These are phyloP conservation scores for Candolleomyces efflorescens DNA, from an alignment of 768 basidiomycete genomes.

Conservation along the genomic window DNA sequence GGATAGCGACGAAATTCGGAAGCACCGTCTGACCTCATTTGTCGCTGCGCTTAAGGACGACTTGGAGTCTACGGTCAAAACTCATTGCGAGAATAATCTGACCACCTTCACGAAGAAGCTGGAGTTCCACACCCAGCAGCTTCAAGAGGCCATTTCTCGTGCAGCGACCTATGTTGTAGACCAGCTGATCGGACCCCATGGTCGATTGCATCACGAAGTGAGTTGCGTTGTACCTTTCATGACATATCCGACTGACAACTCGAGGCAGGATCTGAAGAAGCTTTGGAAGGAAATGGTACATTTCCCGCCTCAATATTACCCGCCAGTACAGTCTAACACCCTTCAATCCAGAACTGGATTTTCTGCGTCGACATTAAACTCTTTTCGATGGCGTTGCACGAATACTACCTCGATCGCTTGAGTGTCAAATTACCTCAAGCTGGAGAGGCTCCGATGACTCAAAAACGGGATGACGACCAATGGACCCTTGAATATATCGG, in stretches of 20 bases:
- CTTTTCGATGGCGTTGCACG: constrained; percentile 16
- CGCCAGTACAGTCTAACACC: constrained; percentile 5
- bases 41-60: constrained; percentile 8
- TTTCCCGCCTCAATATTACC: background rate
- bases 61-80: constrained; percentile 4
- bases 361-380: constrained; percentile 20
- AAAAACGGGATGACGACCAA: constrained; percentile 3
- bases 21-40: background rate
- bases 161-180: constrained; percentile 12
- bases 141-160: constrained; percentile 9
- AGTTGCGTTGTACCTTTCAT: background rate
- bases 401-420: constrained; percentile 19
- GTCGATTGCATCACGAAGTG: constrained; percentile 13
- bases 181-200: constrained; percentile 14
- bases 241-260: background rate
- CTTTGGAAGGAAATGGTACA: constrained; percentile 14
- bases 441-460: background rate
- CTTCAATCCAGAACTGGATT: constrained; percentile 13
- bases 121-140: constrained; percentile 7
- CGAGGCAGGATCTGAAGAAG: background rate
- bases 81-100: constrained; percentile 10
- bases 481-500: constrained; percentile 19
- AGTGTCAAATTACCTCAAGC: background rate
- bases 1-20: background rate
- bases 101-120: constrained; percentile 13